These are phyloP conservation scores for Nemania sp. DNA, from an alignment of 2,329 filamentous ascomycete genomes.

Conservation along the genomic window DNA sequence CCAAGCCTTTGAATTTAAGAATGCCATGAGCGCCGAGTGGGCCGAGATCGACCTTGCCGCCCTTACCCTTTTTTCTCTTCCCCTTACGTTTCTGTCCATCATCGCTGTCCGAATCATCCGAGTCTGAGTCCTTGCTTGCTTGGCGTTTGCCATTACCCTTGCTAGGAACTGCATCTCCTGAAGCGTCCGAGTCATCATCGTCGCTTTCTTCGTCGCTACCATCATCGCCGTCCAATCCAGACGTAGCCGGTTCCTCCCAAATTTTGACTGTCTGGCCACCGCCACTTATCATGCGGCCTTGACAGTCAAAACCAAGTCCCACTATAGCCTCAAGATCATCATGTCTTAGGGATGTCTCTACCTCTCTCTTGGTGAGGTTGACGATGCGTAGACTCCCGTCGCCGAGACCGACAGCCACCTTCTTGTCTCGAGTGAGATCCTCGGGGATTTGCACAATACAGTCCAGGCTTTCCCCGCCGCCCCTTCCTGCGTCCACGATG, in stretches of 20 bases:
- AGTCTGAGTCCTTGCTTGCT: constrained; percentile 56
- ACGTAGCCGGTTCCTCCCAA: constrained; percentile 79
- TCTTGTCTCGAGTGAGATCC: constrained; percentile 75
- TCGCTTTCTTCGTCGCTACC: constrained; percentile 63
- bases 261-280: constrained; percentile 89
- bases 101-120: constrained; percentile 59
- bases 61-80: constrained; percentile 60
- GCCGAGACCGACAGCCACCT: constrained; percentile 82
- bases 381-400: constrained; percentile 85
- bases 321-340: constrained; percentile 90
- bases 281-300: constrained; percentile 87
- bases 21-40: constrained; percentile 65
- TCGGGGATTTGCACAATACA: constrained; percentile 79
- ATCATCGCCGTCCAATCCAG: constrained; percentile 58
- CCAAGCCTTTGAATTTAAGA: constrained; percentile 62
- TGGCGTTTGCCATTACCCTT: constrained; percentile 56
- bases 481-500: constrained; percentile 73
- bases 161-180: constrained; percentile 58
- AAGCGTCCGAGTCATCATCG: constrained; percentile 59
- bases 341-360: constrained; percentile 76
- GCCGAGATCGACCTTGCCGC: constrained; percentile 56
- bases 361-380: constrained; percentile 77
- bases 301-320: constrained; percentile 84
- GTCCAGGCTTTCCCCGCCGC: constrained; percentile 83
- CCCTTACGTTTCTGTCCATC: constrained; percentile 59